Percentiles rank a stretch among this genome's conserved stretches.
Evolutionary conservation across 345 rosid species (phyloP).

Genomic region (Diplotaxis tenuifolia): DNA sequence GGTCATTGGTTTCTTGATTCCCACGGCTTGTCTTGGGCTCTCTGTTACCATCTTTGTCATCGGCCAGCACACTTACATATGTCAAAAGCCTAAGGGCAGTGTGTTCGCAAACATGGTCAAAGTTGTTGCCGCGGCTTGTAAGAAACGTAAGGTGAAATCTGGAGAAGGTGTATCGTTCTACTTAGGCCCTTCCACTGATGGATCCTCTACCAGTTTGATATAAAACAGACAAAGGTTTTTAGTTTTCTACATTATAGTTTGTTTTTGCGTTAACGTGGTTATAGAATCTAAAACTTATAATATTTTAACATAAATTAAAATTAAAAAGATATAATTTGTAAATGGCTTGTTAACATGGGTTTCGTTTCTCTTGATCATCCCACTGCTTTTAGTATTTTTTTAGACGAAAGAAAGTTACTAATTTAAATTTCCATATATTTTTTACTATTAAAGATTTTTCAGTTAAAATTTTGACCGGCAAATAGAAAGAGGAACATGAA

Average conservation of each 20-base stretch:
- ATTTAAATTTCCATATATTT: no score
- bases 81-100: constrained; percentile 55
- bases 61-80: constrained; percentile 51
- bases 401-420: neutral
- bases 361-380: neutral
- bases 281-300: neutral
- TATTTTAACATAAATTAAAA: no score
- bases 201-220: constrained; percentile 25
- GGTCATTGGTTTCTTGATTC: constrained; percentile 58
- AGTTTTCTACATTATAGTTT: neutral
- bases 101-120: constrained; percentile 49
- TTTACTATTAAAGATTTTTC: no score
- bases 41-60: constrained; percentile 54
- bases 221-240: constrained; percentile 23
- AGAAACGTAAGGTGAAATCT: constrained; percentile 38
- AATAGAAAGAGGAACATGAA: no score
- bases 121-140: constrained; percentile 48
- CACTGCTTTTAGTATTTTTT: neutral
- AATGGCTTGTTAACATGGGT: neutral
- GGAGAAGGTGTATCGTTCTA: constrained; percentile 22
- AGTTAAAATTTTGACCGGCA: no score
- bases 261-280: neutral
- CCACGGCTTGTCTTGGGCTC: constrained; percentile 53
- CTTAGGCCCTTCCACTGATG: constrained; percentile 23
- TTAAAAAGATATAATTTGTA: neutral